Base-by-base conservation (phyloP, 2,329 filamentous ascomycete genomes). In the Chrysoporthe cubensis region DNA sequence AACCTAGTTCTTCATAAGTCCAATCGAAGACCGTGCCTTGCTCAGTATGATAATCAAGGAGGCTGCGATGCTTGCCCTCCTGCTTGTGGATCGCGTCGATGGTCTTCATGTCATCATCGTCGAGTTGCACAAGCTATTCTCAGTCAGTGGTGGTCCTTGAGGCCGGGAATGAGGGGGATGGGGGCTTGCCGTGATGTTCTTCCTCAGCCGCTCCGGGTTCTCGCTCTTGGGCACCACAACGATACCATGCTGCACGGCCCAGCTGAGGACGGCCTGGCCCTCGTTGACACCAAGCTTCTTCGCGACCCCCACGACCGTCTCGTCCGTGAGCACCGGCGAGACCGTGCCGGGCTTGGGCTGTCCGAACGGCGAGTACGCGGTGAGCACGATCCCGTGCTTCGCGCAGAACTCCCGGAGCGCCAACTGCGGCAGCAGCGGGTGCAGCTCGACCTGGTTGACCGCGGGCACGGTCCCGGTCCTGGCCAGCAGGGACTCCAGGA, bases 401-500 rank as follows among this genome's bases (percentile, higher is more conserved):
- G 84, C 83, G 79, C 81, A 82, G 82, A 88, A 91, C 67, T 84
- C 80, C 72, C 90, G 78, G 44, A 91, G 83, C 72, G 86, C 85
- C 32, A 83, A 81, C 61, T 82, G 83, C 66, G 86, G 86, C 76
- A 88, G 83, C 42, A 48, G 56, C 21, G 86, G 68, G 58, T 69
- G 68, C 50, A 85, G 81, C 76, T 90, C 87, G 72, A 88, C 81
- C 76, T 90, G 87, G 81, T 90, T 89, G 59, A 87, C 87, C 9
- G 87, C 87, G 48, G 77, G 77, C 26, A 78, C 69, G 52, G 76
- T 74, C 57, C 79, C 79, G 3, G 82, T 80, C 71, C 87, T 83
- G 72, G 84, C 85, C 69, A 90, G 82, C 34, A 90, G 84, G 73
- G 83, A 88, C 80, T 91, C 87, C 37, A 91, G 81, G 78, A 91